Evolutionary conservation across 106 monocot genomes (phyloP).

Genomic region (Cymbidium sinense): DNA sequence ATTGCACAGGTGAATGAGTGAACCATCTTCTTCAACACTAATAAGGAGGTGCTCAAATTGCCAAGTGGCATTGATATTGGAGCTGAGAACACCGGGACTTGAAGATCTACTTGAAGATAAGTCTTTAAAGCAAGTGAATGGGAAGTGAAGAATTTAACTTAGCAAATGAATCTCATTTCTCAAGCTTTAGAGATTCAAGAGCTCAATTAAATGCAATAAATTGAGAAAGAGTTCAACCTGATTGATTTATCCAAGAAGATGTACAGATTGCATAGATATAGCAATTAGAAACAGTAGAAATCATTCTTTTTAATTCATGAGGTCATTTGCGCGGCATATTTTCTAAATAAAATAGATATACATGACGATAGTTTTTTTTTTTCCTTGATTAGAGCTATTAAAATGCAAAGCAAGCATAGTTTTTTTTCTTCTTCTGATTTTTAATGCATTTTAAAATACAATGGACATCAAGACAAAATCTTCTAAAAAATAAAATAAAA

Average conservation of each 20-base stretch:
- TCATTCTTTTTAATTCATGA: no score
- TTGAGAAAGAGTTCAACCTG: conserved; percentile 4
- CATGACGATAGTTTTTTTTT: no score
- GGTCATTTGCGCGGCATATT: neutral
- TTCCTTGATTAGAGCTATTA: no score
- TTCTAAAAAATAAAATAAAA: no score
- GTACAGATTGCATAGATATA: neutral
- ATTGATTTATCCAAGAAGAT: neutral
- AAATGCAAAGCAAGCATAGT: neutral
- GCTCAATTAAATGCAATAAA: conserved; percentile 53
- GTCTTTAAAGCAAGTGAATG: conserved; percentile 39
- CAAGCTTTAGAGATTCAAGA: conserved; percentile 34
- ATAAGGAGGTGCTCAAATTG: conserved; percentile 34
- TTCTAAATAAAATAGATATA: neutral
- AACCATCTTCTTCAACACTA: conserved; percentile 64
- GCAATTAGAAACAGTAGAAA: neutral
- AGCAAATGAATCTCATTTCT: conserved; percentile 18
- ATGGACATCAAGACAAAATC: no score
- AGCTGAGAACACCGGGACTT: conserved; percentile 56
- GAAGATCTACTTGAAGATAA: conserved; percentile 57
- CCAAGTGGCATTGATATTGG: conserved; percentile 59
- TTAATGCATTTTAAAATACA: neutral
- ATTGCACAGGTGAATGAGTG: conserved; percentile 57
- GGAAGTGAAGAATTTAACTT: conserved; percentile 38
- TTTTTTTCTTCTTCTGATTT: no score